Evolutionary conservation across 129 eudicot species (phyloP), one percentile per base, ranked within the genome.

Genomic region (Saussurea involucrata): DNA sequence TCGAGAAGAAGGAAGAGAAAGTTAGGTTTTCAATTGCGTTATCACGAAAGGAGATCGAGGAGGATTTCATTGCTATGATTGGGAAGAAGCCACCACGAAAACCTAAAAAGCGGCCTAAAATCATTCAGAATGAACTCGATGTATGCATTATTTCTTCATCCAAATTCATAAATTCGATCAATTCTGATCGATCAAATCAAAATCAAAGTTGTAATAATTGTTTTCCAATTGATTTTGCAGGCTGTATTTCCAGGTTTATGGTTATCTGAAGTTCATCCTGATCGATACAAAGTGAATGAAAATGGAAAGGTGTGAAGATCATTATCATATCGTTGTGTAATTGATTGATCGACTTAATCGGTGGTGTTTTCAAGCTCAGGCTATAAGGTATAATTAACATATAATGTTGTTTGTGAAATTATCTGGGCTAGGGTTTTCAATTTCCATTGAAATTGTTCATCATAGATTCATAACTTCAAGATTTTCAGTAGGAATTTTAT

Each of bases 211-310:
- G 7, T 78, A 29, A 71, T 17, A 2, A 27, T n/a, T 71, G 22
- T 27, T 77, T 72, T 76, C 57, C 12, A 44, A 82, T 76, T 83
- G 73, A 70, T 73, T 12, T 73, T 24, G 79, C 92, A 92, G 96
- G 79, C 28, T 24, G 24, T 92, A 4, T 85, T 74, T 76, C 98
- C 96, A 0, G 98, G 92, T 18, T 74, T 85, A 15, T 78, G 85
- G 89, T 65, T 86, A 75, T 73, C 80, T 18, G 92, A 88, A 86
- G 80, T 90, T 64, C 73, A 86, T 78, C 82, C 86, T 6, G 94
- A 90, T 69, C 76, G 75, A 77, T 92, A 92, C 83, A 90, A 87
- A 84, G 90, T 92, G 71, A 88, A 87, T 28, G 81, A 77, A 34
- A 57, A 58, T 22, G 73, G 85, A 66, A 86, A 83, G 71, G 83